These are phyloP conservation scores for Geosiphon pyriformis DNA, from an alignment of 192 early-diverging fungal genomes.

Conservation along the genomic window DNA sequence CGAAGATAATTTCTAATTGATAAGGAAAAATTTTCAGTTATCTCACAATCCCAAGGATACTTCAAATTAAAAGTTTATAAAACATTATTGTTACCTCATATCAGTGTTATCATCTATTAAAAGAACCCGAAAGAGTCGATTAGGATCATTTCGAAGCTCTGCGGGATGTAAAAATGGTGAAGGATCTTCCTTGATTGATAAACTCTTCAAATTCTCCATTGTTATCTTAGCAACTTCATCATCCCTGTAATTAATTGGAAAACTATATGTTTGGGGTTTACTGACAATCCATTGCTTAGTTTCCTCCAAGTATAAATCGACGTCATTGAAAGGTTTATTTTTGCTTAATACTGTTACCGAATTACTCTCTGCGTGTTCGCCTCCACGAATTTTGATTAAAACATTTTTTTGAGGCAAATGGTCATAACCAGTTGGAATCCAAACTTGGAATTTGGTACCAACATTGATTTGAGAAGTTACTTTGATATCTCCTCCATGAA, in stretches of 20 bases:
- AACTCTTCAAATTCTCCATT: too few species aligned
- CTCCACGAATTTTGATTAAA: too few species aligned
- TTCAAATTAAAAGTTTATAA: too few species aligned
- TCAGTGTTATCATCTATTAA: conserved; percentile 46
- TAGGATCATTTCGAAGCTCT: too few species aligned
- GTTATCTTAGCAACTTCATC: too few species aligned
- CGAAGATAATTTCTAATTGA: conserved; percentile 22
- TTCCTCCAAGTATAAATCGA: conserved; percentile 28
- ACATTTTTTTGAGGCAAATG: conserved; percentile 30
- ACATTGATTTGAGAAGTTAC: conserved; percentile 34
- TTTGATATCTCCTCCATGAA: conserved; percentile 44
- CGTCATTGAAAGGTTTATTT: too few species aligned
- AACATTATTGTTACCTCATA: conserved; percentile 26
- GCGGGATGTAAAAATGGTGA: too few species aligned
- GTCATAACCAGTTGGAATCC: conserved; percentile 41
- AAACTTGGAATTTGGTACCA: conserved; percentile 45
- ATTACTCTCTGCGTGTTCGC: too few species aligned
- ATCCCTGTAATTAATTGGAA: too few species aligned
- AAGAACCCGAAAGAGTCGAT: conserved; percentile 24
- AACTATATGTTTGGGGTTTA: too few species aligned
- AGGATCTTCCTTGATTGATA: too few species aligned
- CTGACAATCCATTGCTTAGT: conserved; percentile 31
- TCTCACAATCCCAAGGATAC: not conserved
- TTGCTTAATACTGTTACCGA: too few species aligned
- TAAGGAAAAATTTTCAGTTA: not conserved